Percentiles rank a stretch among this genome's conserved stretches.
Evolutionary conservation across 352 stramenopile genomes (phyloP).

Genomic region (Pythium oligandrum): DNA sequence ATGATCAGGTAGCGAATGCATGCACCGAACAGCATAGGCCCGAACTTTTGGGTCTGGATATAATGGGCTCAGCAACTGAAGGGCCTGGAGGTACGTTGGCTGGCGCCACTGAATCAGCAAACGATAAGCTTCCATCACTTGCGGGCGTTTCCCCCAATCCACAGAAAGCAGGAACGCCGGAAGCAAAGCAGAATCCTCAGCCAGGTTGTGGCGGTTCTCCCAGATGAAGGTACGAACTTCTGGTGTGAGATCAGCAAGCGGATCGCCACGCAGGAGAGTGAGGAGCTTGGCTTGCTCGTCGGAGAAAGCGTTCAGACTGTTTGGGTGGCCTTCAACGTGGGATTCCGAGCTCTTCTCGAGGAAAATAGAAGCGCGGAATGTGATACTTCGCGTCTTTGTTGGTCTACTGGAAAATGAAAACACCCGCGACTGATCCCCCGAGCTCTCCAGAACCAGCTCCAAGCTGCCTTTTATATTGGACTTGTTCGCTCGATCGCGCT

Average conservation of each 20-base stretch:
- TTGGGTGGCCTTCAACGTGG: constrained; percentile 1
- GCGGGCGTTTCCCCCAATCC: constrained; percentile 70
- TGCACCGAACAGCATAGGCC: constrained; percentile 89
- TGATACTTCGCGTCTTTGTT: constrained; percentile 41
- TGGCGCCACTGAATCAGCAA: constrained; percentile 74
- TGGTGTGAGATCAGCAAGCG: constrained; percentile 47
- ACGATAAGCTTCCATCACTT: constrained; percentile 80
- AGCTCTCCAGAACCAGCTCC: constrained; percentile 43
- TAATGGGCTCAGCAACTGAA: constrained; percentile 82
- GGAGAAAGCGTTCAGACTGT: constrained; percentile 23
- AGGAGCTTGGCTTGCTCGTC: constrained; percentile 41
- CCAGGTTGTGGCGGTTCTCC: constrained; percentile 50
- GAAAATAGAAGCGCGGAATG: constrained; percentile 73
- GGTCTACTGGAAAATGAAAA: constrained; percentile 63
- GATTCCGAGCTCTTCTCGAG: constrained; percentile 19
- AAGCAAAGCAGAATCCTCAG: constrained; percentile 66
- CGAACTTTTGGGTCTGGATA: constrained; percentile 90
- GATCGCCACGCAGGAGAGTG: constrained; percentile 50
- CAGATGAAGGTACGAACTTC: constrained; percentile 73
- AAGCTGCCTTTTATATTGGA: constrained; percentile 33
- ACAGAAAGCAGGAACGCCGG: constrained; percentile 84
- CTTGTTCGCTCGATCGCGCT: constrained; percentile 24
- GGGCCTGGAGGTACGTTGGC: constrained; percentile 75
- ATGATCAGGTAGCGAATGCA: constrained; percentile 83
- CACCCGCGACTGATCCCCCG: constrained; percentile 25